Evolutionary conservation across 2,329 filamentous ascomycete species (phyloP).

Genomic region (Zalaria obscura): DNA sequence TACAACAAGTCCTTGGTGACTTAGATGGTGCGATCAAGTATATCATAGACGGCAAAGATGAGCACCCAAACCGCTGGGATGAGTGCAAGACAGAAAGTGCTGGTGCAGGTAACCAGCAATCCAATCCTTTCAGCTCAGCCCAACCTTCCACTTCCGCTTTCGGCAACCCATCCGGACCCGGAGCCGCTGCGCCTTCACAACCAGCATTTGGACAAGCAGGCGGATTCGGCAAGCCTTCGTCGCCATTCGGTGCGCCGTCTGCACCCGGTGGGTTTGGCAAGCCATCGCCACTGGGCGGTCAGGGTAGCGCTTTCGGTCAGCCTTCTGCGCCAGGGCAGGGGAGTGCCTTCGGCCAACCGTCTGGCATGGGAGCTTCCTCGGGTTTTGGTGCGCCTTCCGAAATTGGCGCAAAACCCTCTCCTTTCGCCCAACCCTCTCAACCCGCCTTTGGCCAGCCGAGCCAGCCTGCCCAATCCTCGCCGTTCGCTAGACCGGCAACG

Average conservation of each 20-base stretch:
- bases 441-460: constrained; percentile 7
- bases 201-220: constrained; percentile 3
- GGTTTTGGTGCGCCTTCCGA: constrained; percentile 3
- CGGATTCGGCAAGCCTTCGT: constrained; percentile 1
- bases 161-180: constrained; percentile 8
- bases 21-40: constrained; percentile 59
- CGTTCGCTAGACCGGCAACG: not conserved
- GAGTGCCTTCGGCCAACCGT: constrained; percentile 5
- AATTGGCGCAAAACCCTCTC: constrained; percentile 3
- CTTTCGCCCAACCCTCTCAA: constrained; percentile 17
- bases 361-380: not conserved
- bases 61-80: constrained; percentile 63
- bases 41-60: constrained; percentile 48
- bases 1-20: constrained; percentile 55
- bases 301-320: constrained; percentile 5
- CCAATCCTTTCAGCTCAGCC: constrained; percentile 4
- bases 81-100: constrained; percentile 29
- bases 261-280: constrained; percentile 2
- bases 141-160: constrained; percentile 4
- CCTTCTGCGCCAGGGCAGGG: constrained; percentile 3
- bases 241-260: not conserved
- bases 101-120: constrained; percentile 1
- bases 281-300: not conserved
- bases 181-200: constrained; percentile 2
- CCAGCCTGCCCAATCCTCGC: not conserved